phyloP scores from a whole-genome alignment of 2,329 filamentous ascomycete species.

The Xylaria sp. region DNA sequence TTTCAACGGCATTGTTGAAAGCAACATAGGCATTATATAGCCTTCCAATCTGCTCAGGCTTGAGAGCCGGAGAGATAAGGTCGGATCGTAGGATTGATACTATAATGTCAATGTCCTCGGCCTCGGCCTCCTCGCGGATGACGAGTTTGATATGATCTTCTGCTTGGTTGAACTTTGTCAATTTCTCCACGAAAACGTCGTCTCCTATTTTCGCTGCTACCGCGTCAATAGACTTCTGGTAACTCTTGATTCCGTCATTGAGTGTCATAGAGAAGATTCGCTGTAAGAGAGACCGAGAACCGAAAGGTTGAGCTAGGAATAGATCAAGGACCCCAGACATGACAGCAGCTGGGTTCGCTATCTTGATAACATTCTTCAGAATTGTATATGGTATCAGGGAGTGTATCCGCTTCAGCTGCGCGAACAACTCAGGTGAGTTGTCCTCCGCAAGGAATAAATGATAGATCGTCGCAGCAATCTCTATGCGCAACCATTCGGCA shows the following conservation, averaged over 20 bases:
- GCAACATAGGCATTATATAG: slow-evolving; percentile 96
- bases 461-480: slow-evolving; percentile 95
- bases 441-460: slow-evolving; percentile 98
- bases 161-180: slow-evolving; percentile 81
- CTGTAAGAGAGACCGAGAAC: slow-evolving; percentile 88
- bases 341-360: slow-evolving; percentile 94
- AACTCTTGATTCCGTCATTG: slow-evolving; percentile 86
- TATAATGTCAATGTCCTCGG: slow-evolving; percentile 83
- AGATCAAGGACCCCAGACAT: slow-evolving; percentile 97
- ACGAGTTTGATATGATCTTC: slow-evolving; percentile 78
- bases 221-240: slow-evolving; percentile 87
- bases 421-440: slow-evolving; percentile 96
- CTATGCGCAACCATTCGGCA: slow-evolving; percentile 96
- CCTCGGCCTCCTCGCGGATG: slow-evolving; percentile 77
- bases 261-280: slow-evolving; percentile 93
- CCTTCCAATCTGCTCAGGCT: slow-evolving; percentile 78
- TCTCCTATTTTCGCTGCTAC: slow-evolving; percentile 84
- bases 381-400: slow-evolving; percentile 92
- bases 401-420: slow-evolving; percentile 92
- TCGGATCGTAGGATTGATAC: slow-evolving; percentile 87
- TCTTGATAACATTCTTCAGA: slow-evolving; percentile 95
- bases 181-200: slow-evolving; percentile 79
- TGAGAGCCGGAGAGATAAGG: slow-evolving; percentile 76
- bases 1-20: slow-evolving; percentile 94
- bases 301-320: slow-evolving; percentile 95